Evolutionary conservation across 2,329 filamentous ascomycete genomes (phyloP), one percentile per base, ranked within the genome.

Genomic region (Teratosphaeria zuluensis): DNA sequence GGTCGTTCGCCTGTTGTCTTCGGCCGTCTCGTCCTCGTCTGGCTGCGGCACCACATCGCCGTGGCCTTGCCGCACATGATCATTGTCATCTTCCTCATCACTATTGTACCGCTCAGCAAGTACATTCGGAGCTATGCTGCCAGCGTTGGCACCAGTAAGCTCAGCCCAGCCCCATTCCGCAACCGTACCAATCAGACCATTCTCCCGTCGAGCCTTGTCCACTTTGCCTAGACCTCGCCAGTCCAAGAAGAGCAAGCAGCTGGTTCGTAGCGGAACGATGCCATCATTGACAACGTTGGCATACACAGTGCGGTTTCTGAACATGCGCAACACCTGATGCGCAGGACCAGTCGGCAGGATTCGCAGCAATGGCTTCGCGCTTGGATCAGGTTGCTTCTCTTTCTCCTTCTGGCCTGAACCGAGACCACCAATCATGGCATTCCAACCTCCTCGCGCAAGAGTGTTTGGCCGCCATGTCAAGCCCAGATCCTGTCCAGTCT

Each of bases 271-370:
- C 2, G 94, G 94, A 4, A 99, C 94, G 65, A 99, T 96, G 2
- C 92, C 92, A 74, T 97, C 92, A 69, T 97, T 97, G 65, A 97
- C 92, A 12, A 97, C 92, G 68, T 97, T 97, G 1, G 92, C 96
- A 72, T 97, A 97, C 1, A 96, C 80, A 0, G 94, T 97, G 16
- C 92, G 82, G 71, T 95, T 95, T 24, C 90, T 81, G 72, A 97
- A 97, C 74, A 89, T 90, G 70, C 88, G 86, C 48, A 97, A 76
- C 1, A 92, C 92, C 57, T 84, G 83, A 72, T 96, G 92, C 6
- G 92, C 94, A 16, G 92, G 92, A 0, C 92, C 92, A 7, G 90
- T 95, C 0, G 94, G 92, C 28, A 97, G 75, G 62, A 97, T 95
- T 21, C 92, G 83, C 21, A 97, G 76, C 42, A 97, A 76, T 2